Evolutionary conservation across 768 basidiomycete species (phyloP), one percentile per base, ranked within the genome.

Genomic region (Kondoa subrosea): DNA sequence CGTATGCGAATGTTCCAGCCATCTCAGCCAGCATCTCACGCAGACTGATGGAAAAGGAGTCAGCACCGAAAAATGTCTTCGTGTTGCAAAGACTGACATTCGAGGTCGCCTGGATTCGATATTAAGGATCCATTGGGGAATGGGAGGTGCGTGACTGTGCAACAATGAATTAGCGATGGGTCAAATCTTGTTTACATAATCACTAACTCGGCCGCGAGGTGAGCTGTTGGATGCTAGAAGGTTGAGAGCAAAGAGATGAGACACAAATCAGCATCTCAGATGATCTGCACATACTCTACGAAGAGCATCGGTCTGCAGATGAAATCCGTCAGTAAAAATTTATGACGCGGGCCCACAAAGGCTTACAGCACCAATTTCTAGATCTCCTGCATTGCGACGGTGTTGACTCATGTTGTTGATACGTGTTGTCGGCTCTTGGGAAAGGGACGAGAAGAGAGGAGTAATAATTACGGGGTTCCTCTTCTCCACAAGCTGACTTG

Each of bases 371-470:
- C 60, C 26, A 29, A 56, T 65, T 8, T 65, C 14, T 21, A 14
- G 25, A 30, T 16, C 30, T 16, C 15, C 64, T 3, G 4, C 58
- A 25, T 57, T n/a, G 26, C 16, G 56, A 8, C 57, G 25, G n/a
- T 56, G 29, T 65, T 57, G 64, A 16, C 29, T 34, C 34, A 56
- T 66, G 26, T 57, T 26, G 21, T n/a, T n/a, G n/a, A n/a, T n/a
- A n/a, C n/a, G n/a, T n/a, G n/a, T n/a, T n/a, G n/a, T n/a, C n/a
- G n/a, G n/a, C n/a, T n/a, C n/a, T n/a, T n/a, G 27, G 26, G n/a
- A 21, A 27, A 32, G 29, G 29, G 21, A 57, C 3, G 16, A 17
- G 56, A 8, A 50, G 21, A 21, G 21, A 50, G 8, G 40, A 50
- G 40, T 8, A 50, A 21, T 21, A 50, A 21, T 21, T 21, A 21